Base-by-base conservation (phyloP, 805 yeast genomes). In the Jamesozyma piceae region DNA sequence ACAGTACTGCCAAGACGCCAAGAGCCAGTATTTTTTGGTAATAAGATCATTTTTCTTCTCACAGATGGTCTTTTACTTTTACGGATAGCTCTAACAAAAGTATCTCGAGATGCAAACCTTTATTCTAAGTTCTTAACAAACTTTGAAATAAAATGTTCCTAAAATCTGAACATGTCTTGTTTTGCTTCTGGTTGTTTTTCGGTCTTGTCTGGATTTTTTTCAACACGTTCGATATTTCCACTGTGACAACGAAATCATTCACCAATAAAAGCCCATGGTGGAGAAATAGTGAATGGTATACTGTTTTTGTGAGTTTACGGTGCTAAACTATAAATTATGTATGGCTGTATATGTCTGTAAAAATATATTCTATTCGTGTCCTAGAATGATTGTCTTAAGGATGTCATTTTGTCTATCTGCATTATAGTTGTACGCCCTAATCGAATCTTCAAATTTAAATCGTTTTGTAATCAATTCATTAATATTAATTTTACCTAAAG, bases 301-400 rank as follows among this genome's bases (percentile, higher is more conserved):
- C n/a, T n/a, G n/a, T n/a, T 26, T 26, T 9, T 29, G 32, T 11
- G 6, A 29, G 32, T 29, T 5, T 10, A 11, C n/a, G 32, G 35
- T 14, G 18, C 17, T 6, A 6, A n/a, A 6, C 17, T 30, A 30
- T 30, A 30, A 15, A 6, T 5, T 30, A 30, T 30, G 11, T 24
- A 24, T 24, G 11, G 28, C 11, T 24, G 28, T 24, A 11, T 24
- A 24, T 24, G 28, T 24, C 28, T 24, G 11, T 24, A 11, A 11
- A 32, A 8, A 32, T 32, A 13, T 15, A 18, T 17, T 17, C 18
- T 21, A 11, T 39, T 14, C 13, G 9, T 95, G 95, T 4, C 95
- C 95, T 41, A 74, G 80, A 49, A 87, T 88, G 55, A 87, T 75
- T 48, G 84, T 80, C 69, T 87, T 87, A 54, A 86, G 78, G 43